phyloP scores from a whole-genome alignment of 2,329 filamentous ascomycete genomes.

The Hypomyces perniciosus region DNA sequence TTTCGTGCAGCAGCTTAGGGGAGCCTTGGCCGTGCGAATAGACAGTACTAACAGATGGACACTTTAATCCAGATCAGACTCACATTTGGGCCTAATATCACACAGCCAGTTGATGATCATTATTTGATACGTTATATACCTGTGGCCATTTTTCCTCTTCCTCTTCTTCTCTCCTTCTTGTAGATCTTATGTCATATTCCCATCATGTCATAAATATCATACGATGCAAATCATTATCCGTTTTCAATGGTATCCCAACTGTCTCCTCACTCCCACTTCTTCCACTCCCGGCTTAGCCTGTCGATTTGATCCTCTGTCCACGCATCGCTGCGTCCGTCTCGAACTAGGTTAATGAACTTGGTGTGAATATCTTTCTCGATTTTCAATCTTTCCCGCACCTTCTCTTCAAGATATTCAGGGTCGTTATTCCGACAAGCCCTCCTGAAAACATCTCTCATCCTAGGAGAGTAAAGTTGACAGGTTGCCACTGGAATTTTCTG shows the following conservation, averaged over 20 bases:
- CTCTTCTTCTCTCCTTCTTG: neutral
- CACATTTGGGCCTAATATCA: no score
- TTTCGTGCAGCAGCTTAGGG: no score
- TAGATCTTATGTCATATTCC: neutral
- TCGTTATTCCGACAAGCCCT: constrained; percentile 63
- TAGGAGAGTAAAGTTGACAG: constrained; percentile 75
- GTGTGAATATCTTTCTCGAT: constrained; percentile 56
- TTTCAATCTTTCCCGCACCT: constrained; percentile 52
- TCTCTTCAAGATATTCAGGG: constrained; percentile 53
- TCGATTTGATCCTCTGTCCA: constrained; percentile 40
- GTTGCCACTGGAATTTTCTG: constrained; percentile 49
- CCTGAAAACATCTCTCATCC: constrained; percentile 70
- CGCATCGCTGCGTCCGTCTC: constrained; percentile 26
- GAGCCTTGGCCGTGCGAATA: no score
- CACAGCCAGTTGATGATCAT: no score
- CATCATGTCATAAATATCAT: neutral
- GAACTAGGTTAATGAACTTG: constrained; percentile 41
- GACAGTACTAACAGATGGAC: no score
- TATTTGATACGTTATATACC: no score
- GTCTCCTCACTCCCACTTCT: constrained; percentile 46
- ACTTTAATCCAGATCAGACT: no score
- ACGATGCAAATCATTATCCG: neutral
- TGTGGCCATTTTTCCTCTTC: no score
- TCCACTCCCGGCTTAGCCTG: constrained; percentile 50
- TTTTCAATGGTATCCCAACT: neutral